Conservation (phyloP, 1,284 basidiomycete species). For the Retiboletus flavoniger region DNA sequence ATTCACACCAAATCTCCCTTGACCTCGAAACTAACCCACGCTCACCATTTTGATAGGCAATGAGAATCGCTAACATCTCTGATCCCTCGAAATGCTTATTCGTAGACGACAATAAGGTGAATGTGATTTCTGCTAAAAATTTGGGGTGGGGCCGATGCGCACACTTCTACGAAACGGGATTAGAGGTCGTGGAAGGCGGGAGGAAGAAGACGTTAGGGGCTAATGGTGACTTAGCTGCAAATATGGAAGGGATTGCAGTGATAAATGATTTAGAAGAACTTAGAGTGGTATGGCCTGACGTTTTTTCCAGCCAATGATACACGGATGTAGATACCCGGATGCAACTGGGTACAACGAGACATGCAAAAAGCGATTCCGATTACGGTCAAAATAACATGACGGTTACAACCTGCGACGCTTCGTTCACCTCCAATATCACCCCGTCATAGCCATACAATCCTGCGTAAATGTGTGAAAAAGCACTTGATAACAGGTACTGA, state of each 20-base stretch:
- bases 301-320: constrained; percentile 43
- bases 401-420: constrained; percentile 70
- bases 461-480: constrained; percentile 31
- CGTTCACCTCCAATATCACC: constrained; percentile 77
- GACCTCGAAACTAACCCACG: constrained; percentile 4
- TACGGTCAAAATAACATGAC: constrained; percentile 64
- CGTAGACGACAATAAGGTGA: constrained; percentile 70
- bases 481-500: constrained; percentile 12
- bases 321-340: constrained; percentile 2
- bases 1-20: background rate
- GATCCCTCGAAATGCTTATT: constrained; percentile 73
- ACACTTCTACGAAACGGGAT: constrained; percentile 67
- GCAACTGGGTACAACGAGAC: constrained; percentile 1
- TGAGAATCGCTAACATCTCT: constrained; percentile 54
- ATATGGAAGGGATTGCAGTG: constrained; percentile 44
- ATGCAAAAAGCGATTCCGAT: background rate
- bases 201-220: constrained; percentile 50
- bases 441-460: constrained; percentile 80
- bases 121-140: constrained; percentile 62
- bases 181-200: constrained; percentile 64
- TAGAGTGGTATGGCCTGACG: constrained; percentile 65
- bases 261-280: constrained; percentile 61
- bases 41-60: constrained; percentile 47
- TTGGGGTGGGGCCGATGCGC: constrained; percentile 71
- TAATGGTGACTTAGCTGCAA: constrained; percentile 38